phyloP scores from a whole-genome alignment of 192 early-diverging fungal genomes.

The Coemansia sp. region DNA sequence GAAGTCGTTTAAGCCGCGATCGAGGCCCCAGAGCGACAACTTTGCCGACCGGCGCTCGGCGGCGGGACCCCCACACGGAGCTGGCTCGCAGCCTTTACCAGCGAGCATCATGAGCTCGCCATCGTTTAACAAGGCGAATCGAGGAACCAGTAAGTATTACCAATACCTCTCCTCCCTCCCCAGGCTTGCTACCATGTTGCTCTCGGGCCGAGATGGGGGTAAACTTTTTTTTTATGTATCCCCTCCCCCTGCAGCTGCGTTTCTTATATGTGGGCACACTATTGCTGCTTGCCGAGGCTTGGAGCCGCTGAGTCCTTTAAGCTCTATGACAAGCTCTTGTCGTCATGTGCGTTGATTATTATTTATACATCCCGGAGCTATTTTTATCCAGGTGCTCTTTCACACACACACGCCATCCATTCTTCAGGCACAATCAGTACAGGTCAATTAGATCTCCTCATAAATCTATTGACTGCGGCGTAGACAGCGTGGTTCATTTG shows the following conservation, averaged over 20 bases:
- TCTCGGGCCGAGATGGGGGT: neutral
- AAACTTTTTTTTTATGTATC: no score
- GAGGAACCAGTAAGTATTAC: conserved; percentile 43
- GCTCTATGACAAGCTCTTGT: neutral
- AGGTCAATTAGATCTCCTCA: neutral
- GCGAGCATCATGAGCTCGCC: conserved; percentile 12
- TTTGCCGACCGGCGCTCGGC: conserved; percentile 29
- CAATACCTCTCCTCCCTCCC: neutral
- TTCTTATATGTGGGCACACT: no score
- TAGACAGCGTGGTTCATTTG: neutral
- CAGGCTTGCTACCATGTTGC: neutral
- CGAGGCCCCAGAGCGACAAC: conserved; percentile 50
- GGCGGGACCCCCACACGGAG: conserved; percentile 1
- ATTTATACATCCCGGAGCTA: neutral
- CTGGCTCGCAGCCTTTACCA: conserved; percentile 1
- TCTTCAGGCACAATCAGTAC: neutral
- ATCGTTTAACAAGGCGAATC: conserved; percentile 15
- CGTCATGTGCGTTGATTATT: conserved; percentile 3
- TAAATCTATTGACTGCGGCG: neutral
- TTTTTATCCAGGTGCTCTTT: neutral
- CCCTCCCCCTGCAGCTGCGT: no score
- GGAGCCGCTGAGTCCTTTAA: neutral
- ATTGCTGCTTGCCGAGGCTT: no score
- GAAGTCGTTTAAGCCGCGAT: conserved; percentile 45
- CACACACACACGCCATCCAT: neutral